Conservation (phyloP, 2,329 filamentous ascomycete genomes). For the Colletotrichum sojae region DNA sequence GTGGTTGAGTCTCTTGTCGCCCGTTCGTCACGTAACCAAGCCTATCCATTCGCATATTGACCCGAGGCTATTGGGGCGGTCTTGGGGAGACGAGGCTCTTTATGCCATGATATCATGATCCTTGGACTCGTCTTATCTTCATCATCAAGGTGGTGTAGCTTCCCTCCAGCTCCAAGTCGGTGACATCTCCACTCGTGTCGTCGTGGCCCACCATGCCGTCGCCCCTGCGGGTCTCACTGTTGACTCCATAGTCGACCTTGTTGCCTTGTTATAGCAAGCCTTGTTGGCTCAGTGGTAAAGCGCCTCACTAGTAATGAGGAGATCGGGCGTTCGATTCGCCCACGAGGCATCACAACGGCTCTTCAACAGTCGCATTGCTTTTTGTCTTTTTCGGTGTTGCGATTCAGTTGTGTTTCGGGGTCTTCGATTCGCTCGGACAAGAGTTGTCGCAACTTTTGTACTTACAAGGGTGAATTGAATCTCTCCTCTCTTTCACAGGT, state of each 20-base stretch:
- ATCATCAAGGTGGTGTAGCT: too few relatives aligned
- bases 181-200: neutral
- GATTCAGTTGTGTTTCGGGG: too few relatives aligned
- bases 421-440: too few relatives aligned
- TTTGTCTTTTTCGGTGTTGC: neutral
- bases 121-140: too few relatives aligned
- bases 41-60: too few relatives aligned
- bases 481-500: neutral
- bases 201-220: constrained; percentile 11
- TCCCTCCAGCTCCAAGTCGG: neutral
- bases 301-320: constrained; percentile 42
- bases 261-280: neutral
- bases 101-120: too few relatives aligned
- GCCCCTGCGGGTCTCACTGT: neutral
- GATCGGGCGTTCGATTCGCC: constrained; percentile 40
- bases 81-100: too few relatives aligned
- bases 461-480: too few relatives aligned
- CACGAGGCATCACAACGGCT: constrained; percentile 21
- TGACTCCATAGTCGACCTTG: neutral
- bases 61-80: too few relatives aligned
- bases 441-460: too few relatives aligned
- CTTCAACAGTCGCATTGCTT: neutral
- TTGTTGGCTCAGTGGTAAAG: constrained; percentile 42
- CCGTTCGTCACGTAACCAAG: too few relatives aligned
- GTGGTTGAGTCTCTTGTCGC: too few relatives aligned